Evolutionary conservation across 164 flowering plant species (phyloP).

Genomic region (Magnolia officinalis): DNA sequence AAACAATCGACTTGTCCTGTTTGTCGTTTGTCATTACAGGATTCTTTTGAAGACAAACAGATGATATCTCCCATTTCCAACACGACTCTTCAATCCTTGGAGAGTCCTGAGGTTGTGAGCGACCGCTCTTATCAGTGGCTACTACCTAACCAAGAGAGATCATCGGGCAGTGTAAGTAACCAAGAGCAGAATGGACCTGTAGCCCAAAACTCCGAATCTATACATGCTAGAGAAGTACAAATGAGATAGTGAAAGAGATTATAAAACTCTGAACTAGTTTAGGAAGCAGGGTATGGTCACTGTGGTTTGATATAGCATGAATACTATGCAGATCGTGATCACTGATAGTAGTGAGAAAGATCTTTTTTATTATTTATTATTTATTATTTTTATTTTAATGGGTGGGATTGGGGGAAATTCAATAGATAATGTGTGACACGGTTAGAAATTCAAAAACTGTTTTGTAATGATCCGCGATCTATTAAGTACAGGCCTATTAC

Average conservation of each 20-base stretch:
- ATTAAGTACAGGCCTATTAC: not conserved
- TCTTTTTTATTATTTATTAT: not conserved
- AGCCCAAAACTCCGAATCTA: slow-evolving; percentile 18
- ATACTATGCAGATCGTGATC: not conserved
- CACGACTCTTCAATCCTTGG: slow-evolving; percentile 19
- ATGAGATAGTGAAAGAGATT: not conserved
- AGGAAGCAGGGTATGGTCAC: not conserved
- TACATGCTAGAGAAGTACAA: not conserved
- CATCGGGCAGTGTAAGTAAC: slow-evolving; percentile 21
- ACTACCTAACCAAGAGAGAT: slow-evolving; percentile 24
- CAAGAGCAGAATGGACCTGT: slow-evolving; percentile 22
- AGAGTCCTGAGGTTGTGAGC: slow-evolving; percentile 22
- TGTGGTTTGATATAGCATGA: not conserved
- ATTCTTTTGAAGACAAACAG: slow-evolving; percentile 30
- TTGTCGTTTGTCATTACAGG: slow-evolving; percentile 62
- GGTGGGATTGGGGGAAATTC: not conserved
- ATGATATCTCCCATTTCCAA: slow-evolving; percentile 19
- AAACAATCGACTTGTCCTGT: slow-evolving; percentile 80
- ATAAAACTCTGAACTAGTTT: not conserved
- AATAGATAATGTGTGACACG: not conserved
- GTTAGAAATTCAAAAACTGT: not conserved
- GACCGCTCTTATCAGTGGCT: slow-evolving; percentile 45
- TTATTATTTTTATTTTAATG: too few species aligned
- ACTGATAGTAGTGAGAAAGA: not conserved
- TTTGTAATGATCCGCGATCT: not conserved